These are phyloP conservation scores for Cardamine chenopodiifolia DNA, from an alignment of 345 rosid genomes.

Conservation along the genomic window DNA sequence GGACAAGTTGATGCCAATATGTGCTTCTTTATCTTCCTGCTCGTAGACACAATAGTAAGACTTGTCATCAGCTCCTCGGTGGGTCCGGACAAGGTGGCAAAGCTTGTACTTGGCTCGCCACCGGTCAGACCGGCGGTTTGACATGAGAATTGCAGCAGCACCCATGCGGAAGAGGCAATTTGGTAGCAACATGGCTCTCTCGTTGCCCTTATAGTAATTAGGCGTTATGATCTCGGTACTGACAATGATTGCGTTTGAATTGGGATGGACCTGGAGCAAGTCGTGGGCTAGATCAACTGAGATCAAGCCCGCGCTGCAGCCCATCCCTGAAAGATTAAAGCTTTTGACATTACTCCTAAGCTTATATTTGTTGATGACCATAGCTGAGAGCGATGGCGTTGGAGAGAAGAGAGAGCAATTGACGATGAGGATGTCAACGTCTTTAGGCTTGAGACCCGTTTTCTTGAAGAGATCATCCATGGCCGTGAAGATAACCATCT, in stretches of 20 bases:
- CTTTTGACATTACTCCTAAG: constrained; percentile 78
- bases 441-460: constrained; percentile 67
- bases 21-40: constrained; percentile 69
- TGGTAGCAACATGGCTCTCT: constrained; percentile 77
- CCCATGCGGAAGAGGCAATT: constrained; percentile 91
- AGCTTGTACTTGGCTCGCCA: constrained; percentile 69
- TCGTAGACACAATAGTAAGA: constrained; percentile 69
- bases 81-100: constrained; percentile 78
- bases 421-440: constrained; percentile 67
- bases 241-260: constrained; percentile 64
- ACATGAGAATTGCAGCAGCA: constrained; percentile 63
- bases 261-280: constrained; percentile 70
- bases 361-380: constrained; percentile 79
- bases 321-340: constrained; percentile 84
- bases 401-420: constrained; percentile 80
- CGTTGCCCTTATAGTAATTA: constrained; percentile 68
- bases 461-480: constrained; percentile 66
- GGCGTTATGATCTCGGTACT: constrained; percentile 81
- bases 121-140: constrained; percentile 61
- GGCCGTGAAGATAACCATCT: constrained; percentile 69
- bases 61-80: constrained; percentile 74
- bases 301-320: constrained; percentile 77
- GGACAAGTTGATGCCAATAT: constrained; percentile 64
- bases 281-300: constrained; percentile 74
- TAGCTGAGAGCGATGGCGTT: constrained; percentile 73